Evolutionary conservation across 2,329 filamentous ascomycete genomes (phyloP).

Genomic region (Penicillium sp.): DNA sequence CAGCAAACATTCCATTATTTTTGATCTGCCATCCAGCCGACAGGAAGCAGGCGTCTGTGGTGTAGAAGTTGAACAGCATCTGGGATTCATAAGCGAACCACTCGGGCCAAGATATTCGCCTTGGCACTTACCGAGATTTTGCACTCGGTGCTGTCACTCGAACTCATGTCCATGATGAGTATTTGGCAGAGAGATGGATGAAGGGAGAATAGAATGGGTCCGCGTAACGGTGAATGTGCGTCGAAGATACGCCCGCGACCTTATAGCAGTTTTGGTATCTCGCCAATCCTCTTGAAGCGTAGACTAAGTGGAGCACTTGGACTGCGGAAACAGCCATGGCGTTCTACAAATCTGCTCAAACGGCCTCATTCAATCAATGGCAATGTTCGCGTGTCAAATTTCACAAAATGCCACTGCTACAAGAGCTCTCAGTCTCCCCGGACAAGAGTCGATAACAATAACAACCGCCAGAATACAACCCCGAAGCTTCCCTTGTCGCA

Average conservation of each 20-base stretch:
- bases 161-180: slow-evolving; percentile 21
- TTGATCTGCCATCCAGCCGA: slow-evolving; percentile 68
- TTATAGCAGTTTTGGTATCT: background rate
- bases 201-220: background rate
- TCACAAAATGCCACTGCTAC: background rate
- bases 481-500: background rate
- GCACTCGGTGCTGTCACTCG: slow-evolving; percentile 17
- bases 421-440: background rate
- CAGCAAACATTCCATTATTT: slow-evolving; percentile 71
- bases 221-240: background rate
- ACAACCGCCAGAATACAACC: background rate
- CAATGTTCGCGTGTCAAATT: background rate
- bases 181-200: background rate
- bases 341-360: background rate
- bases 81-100: slow-evolving; percentile 13
- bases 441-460: background rate
- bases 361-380: background rate
- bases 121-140: slow-evolving; percentile 30
- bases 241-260: background rate
- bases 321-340: background rate
- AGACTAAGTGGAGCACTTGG: background rate
- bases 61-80: slow-evolving; percentile 27
- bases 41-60: slow-evolving; percentile 56
- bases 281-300: background rate
- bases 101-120: background rate